phyloP scores from a whole-genome alignment of 345 rosid species.

The Dovyalis caffra region DNA sequence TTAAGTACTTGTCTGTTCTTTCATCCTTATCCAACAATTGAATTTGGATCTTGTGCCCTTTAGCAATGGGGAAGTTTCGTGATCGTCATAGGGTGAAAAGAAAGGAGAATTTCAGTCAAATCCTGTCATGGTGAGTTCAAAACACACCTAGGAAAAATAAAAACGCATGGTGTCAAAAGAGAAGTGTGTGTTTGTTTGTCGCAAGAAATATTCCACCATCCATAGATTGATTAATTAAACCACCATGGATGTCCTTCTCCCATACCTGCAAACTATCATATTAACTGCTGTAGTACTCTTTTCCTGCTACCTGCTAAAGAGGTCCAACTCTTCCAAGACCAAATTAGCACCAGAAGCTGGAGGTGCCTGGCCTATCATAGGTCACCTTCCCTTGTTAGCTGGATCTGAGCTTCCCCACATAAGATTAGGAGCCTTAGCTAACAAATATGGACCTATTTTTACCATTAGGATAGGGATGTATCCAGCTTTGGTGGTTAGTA shows the following conservation, averaged over 20 bases:
- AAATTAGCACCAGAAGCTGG: constrained; percentile 22
- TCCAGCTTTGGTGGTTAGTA: constrained; percentile 38
- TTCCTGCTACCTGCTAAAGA: constrained; percentile 16
- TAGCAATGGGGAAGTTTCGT: too few species aligned
- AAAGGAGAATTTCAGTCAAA: too few species aligned
- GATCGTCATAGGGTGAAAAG: too few species aligned
- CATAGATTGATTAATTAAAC: not conserved
- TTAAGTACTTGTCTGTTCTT: too few species aligned
- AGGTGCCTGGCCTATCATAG: constrained; percentile 44
- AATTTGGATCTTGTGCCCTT: too few species aligned
- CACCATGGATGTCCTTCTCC: constrained; percentile 23
- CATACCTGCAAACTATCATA: constrained; percentile 1
- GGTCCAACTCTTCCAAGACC: constrained; percentile 1
- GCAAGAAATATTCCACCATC: not conserved
- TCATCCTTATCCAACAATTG: too few species aligned
- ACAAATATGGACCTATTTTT: constrained; percentile 42
- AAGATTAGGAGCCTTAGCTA: constrained; percentile 33
- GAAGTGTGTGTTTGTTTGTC: too few species aligned
- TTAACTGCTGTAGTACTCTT: constrained; percentile 10
- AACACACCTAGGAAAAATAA: too few species aligned
- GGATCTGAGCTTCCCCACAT: constrained; percentile 32
- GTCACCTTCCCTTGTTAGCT: constrained; percentile 36
- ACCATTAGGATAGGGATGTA: constrained; percentile 33
- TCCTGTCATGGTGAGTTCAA: too few species aligned
- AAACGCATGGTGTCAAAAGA: too few species aligned